Evolutionary conservation across 129 eudicot genomes (phyloP).

Genomic region (Escallonia herrerae): DNA sequence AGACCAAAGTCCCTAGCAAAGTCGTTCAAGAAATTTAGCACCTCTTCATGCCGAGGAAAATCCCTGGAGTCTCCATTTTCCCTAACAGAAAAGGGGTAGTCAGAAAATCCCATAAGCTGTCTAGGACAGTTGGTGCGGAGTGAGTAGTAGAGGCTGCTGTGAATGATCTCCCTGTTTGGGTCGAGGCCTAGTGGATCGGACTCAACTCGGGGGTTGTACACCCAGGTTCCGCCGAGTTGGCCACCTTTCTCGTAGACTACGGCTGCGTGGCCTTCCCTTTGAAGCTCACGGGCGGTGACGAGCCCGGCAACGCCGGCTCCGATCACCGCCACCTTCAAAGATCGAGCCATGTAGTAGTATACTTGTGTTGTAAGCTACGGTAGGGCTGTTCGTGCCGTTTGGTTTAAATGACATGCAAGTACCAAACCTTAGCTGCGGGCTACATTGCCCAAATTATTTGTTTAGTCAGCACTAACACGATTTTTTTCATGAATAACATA

Average conservation of each 20-base stretch:
- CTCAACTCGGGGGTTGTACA: conserved; percentile 55
- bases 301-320: conserved; percentile 75
- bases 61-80: conserved; percentile 25
- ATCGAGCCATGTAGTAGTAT: conserved; percentile 15
- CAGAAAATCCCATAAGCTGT: conserved; percentile 57
- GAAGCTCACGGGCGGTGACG: conserved; percentile 49
- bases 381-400: too few relatives aligned
- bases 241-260: conserved; percentile 40
- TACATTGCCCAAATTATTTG: too few relatives aligned
- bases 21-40: conserved; percentile 39
- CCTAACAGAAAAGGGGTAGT: conserved; percentile 37
- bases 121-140: conserved; percentile 55
- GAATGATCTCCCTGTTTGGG: conserved; percentile 48
- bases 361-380: too few relatives aligned
- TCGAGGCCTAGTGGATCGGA: conserved; percentile 48
- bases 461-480: too few relatives aligned
- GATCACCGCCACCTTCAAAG: conserved; percentile 62
- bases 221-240: conserved; percentile 66
- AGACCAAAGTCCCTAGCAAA: conserved; percentile 45
- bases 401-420: too few relatives aligned
- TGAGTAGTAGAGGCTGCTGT: conserved; percentile 50
- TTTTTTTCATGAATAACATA: too few relatives aligned
- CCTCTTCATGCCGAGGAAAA: conserved; percentile 59
- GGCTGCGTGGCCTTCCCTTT: conserved; percentile 43
- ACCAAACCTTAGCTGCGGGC: too few relatives aligned